phyloP scores from a whole-genome alignment of 2,329 filamentous ascomycete species.

The Cercospora sojina region DNA sequence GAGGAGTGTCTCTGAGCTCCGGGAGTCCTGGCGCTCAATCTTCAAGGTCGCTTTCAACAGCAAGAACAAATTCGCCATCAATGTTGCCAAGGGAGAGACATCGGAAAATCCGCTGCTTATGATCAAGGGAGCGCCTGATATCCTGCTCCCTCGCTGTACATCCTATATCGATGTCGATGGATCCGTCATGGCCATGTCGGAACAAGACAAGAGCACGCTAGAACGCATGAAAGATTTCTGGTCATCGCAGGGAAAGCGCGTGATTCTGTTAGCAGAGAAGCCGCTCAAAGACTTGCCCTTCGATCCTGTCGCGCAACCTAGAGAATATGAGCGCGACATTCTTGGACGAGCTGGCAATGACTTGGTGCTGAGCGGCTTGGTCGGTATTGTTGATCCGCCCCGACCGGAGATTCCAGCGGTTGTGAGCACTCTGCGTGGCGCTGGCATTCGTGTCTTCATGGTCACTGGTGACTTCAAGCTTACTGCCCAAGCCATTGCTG shows the following conservation, averaged over 20 bases:
- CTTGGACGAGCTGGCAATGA: conserved; percentile 52
- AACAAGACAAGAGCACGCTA: conserved; percentile 55
- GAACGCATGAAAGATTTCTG: conserved; percentile 64
- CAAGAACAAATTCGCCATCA: conserved; percentile 78
- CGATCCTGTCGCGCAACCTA: conserved; percentile 50
- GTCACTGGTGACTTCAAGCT: conserved; percentile 77
- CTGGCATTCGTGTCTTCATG: conserved; percentile 77
- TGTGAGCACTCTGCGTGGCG: conserved; percentile 62
- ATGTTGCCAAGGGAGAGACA: conserved; percentile 52
- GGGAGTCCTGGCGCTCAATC: conserved; percentile 62
- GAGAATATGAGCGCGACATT: conserved; percentile 57
- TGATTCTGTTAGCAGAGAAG: conserved; percentile 61
- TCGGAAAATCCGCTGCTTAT: conserved; percentile 54
- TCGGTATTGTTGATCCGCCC: conserved; percentile 61
- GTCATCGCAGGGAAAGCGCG: conserved; percentile 67
- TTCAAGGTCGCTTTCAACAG: conserved; percentile 75
- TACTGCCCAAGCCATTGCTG: conserved; percentile 70
- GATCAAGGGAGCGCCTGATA: conserved; percentile 78
- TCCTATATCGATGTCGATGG: conserved; percentile 59
- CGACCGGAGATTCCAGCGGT: conserved; percentile 60
- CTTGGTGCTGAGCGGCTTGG: conserved; percentile 56
- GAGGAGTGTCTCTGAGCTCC: conserved; percentile 59
- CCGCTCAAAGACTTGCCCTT: conserved; percentile 60
- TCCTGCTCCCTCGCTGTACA: conserved; percentile 64
- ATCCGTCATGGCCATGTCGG: conserved; percentile 52